Evolutionary conservation across 169 alveolate genomes (phyloP).

Genomic region (Cryptosporidium muris): DNA sequence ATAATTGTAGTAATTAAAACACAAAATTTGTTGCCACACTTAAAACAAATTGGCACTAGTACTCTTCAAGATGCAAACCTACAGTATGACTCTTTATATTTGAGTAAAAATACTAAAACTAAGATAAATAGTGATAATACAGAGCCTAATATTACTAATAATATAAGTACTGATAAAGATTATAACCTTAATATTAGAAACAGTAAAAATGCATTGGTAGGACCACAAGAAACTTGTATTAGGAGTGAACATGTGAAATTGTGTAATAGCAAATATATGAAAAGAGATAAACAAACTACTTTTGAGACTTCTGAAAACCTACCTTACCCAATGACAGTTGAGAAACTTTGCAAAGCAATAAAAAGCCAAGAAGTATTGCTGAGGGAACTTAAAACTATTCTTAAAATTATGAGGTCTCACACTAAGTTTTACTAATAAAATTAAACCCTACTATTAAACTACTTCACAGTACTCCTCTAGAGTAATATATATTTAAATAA

Average conservation of each 20-base stretch:
- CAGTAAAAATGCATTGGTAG: background rate
- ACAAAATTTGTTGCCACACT: too few relatives aligned
- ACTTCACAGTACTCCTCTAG: too few relatives aligned
- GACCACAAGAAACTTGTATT: background rate
- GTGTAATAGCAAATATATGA: background rate
- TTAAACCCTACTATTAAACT: too few relatives aligned
- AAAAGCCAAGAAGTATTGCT: slow-evolving; percentile 40
- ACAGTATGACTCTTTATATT: background rate
- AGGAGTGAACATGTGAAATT: background rate
- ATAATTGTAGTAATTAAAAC: too few relatives aligned
- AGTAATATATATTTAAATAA: too few relatives aligned
- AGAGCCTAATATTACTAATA: too few relatives aligned
- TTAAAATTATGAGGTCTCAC: slow-evolving; percentile 14
- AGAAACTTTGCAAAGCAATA: slow-evolving; percentile 31
- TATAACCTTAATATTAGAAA: background rate
- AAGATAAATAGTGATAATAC: background rate
- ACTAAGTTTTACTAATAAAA: background rate
- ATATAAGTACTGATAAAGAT: background rate
- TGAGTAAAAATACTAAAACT: background rate
- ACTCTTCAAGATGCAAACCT: background rate
- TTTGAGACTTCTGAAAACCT: background rate
- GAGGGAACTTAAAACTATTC: slow-evolving; percentile 15
- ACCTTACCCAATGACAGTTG: slow-evolving; percentile 26
- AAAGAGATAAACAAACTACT: background rate
- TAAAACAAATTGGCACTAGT: too few relatives aligned